Conservation (phyloP, 176 grass and related monocot genomes). For the Poa pratensis region DNA sequence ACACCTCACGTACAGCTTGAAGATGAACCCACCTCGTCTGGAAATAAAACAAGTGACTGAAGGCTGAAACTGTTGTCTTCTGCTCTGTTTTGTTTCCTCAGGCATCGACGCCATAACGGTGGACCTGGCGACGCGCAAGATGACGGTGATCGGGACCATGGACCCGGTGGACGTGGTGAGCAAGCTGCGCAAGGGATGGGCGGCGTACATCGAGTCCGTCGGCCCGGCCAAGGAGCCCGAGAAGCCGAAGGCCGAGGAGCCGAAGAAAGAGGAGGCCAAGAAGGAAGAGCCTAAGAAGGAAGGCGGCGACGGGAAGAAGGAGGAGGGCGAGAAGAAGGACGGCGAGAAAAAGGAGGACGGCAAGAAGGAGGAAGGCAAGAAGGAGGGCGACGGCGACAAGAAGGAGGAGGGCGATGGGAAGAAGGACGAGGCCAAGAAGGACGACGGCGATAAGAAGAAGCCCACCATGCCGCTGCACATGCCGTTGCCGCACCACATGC, state of each 20-base stretch:
- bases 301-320: conserved; percentile 16
- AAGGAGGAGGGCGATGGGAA: neutral
- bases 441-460: conserved; percentile 23
- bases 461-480: neutral
- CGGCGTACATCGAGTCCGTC: conserved; percentile 58
- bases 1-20: too few species aligned
- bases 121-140: conserved; percentile 77
- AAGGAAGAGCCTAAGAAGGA: conserved; percentile 22
- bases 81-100: conserved; percentile 7
- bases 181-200: conserved; percentile 83
- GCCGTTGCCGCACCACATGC: conserved; percentile 15
- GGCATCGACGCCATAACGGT: conserved; percentile 74
- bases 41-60: neutral
- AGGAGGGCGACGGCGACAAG: conserved; percentile 14
- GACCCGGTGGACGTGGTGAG: conserved; percentile 72
- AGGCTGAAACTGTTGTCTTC: neutral
- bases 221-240: conserved; percentile 71
- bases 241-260: conserved; percentile 45
- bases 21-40: too few species aligned
- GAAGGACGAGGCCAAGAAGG: neutral
- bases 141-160: conserved; percentile 76
- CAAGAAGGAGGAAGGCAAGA: conserved; percentile 34
- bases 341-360: conserved; percentile 24
- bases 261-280: conserved; percentile 21
- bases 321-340: neutral